Base-by-base conservation (phyloP, 306 rosid species). In the Lathyrus tuberosus region DNA sequence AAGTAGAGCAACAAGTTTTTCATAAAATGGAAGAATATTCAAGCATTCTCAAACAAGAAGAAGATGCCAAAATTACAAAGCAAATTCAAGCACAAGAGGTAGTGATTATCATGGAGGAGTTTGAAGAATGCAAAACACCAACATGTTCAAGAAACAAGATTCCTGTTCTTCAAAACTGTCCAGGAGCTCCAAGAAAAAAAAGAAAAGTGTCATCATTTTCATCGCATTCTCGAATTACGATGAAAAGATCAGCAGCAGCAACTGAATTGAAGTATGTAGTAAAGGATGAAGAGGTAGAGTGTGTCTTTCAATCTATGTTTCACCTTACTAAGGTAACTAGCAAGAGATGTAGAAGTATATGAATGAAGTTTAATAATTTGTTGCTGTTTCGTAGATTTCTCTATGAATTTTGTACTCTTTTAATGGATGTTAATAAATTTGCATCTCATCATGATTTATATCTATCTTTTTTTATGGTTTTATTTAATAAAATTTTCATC, bases 121-220 rank as follows among this genome's bases (percentile, higher is more conserved):
- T 51, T 13, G 71, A 64, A 51, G 78, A 65, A 20, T 88, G 89
- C 75, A 72, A 62, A 66, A 88, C 91, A 5, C 95, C 95, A 37
- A 79, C 85, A 38, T 59, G 59, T 13, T 43, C 57, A n/a, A 69
- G 40, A 1, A 78, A 78, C 67, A 70, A 51, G 51, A 80, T 88
- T 78, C 83, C 86, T 35, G 6, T 56, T 8, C 47, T 57, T 56
- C 51, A 71, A 41, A 80, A 72, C 3, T 88, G 91, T 26, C 95
- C 95, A 8, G 54, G 71, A 8, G 77, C 91, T 8, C 91, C 95
- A 10, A 77, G 80, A 68, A 86, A 84, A 73, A 75, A 18, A 60
- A 74, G 80, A 52, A 63, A 65, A 49, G 5, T 48, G 14, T 13
- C 56, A 53, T 11, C 65, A 9, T 43, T 69, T 48, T 48, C 70